Base-by-base conservation (phyloP, 768 basidiomycete genomes). In the Chalciporus chontae region DNA sequence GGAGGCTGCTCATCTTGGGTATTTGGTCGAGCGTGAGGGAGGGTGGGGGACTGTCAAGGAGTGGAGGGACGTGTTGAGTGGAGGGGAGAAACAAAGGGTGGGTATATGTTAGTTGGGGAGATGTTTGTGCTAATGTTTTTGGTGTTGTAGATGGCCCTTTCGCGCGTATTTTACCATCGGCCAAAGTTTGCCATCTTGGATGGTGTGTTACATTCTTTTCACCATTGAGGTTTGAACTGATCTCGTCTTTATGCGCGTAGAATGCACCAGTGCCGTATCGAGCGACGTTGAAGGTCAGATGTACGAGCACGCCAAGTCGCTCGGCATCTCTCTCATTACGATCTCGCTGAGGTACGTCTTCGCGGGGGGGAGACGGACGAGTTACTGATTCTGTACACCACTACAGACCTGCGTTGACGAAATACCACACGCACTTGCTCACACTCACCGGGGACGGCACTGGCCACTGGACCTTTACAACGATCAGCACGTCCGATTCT, bases 241-340 rank as follows among this genome's bases (percentile, higher is more conserved):
- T 14, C 53, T 57, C 24, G 48, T 54, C 23, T 44, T 4, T 14
- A 17, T 14, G 11, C 49, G 9, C 8, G 41, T 62, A 88, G 94
- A 98, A 63, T 96, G 93, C 67, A 97, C 94, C 6, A 91, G 88
- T 48, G 95, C 94, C 1, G 92, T 98, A 9, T 94, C 92, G 11
- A 90, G 89, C 54, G 95, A 98, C 63, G 94, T 97, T 18, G 94
- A 98, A 66, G 94, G 94, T 0, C 75, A 82, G 55, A 94, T 98
- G 90, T 98, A 97, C 71, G 89, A 94, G 65, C 84, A 90, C 55
- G 86, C 89, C 24, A 96, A 96, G 68, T 77, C 83, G 27, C 73
- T 90, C 11, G 92, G 87, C 1, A 93, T 96, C 62, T 94, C 94
- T 0, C 77, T 98, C 41, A 87, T 98, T 50, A 97, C 94, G 4